These are phyloP conservation scores for Paecilomyces fulvus DNA, from an alignment of 2,329 filamentous ascomycete species.

Conservation along the genomic window DNA sequence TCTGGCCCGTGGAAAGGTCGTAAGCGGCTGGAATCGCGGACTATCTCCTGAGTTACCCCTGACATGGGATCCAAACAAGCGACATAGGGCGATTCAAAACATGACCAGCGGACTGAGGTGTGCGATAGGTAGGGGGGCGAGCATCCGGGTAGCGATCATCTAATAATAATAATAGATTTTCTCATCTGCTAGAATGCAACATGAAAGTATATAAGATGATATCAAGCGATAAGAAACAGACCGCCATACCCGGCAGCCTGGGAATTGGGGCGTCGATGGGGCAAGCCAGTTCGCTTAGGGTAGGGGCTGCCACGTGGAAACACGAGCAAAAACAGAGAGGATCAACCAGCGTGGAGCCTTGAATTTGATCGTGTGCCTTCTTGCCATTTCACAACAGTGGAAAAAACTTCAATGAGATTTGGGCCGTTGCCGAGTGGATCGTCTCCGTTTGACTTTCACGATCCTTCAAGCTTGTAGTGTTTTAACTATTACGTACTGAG, in stretches of 20 bases:
- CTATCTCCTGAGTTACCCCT: background rate
- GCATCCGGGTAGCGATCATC: background rate
- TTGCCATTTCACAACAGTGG: background rate
- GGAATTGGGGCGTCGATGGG: background rate
- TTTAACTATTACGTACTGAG: background rate
- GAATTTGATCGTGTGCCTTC: background rate
- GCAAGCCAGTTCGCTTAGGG: background rate
- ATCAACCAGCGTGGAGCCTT: background rate
- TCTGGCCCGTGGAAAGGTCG: background rate
- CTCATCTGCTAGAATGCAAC: background rate
- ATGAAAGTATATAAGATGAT: background rate
- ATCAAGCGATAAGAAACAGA: background rate
- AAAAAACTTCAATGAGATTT: background rate
- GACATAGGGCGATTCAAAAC: background rate
- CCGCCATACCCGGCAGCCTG: background rate
- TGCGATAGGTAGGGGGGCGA: background rate
- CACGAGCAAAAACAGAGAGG: too few relatives aligned
- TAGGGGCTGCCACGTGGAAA: background rate
- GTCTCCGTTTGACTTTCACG: background rate
- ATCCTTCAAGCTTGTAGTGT: background rate
- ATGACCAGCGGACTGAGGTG: background rate
- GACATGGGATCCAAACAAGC: background rate
- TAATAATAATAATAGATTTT: too few relatives aligned
- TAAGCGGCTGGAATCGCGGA: background rate
- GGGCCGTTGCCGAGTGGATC: background rate